Conservation (phyloP, 495 filamentous ascomycete species). For the Amniculicola lignicola region DNA sequence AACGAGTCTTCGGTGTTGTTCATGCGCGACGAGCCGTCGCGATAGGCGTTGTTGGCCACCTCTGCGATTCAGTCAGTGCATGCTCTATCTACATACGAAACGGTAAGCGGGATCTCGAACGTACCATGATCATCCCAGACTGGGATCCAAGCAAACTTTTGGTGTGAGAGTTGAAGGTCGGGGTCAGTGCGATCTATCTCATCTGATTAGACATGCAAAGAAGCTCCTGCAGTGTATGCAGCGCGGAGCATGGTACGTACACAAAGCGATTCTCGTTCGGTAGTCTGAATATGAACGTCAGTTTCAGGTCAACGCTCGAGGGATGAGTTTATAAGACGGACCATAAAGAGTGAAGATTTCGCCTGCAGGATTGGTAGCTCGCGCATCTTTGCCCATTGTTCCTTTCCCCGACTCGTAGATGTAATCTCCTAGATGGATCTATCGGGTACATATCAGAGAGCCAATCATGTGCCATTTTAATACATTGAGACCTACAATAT, state of each 20-base stretch:
- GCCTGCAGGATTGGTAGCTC: slow-evolving; percentile 16
- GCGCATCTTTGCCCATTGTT: slow-evolving; percentile 40
- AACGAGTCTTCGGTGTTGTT: slow-evolving; percentile 63
- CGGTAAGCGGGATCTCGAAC: not conserved
- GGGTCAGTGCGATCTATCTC: slow-evolving; percentile 53
- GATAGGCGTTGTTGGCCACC: slow-evolving; percentile 61
- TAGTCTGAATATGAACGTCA: slow-evolving; percentile 47
- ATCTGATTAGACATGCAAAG: not conserved
- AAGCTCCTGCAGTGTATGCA: not conserved
- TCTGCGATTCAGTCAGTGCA: slow-evolving; percentile 31
- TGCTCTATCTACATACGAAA: no score
- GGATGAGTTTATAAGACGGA: not conserved
- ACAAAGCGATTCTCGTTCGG: slow-evolving; percentile 58
- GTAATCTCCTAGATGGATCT: slow-evolving; percentile 63
- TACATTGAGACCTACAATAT: slow-evolving; percentile 44
- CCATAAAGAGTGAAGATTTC: slow-evolving; percentile 47
- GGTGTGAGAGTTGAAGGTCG: slow-evolving; percentile 55
- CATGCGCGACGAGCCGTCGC: slow-evolving; percentile 51
- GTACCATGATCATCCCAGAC: slow-evolving; percentile 66
- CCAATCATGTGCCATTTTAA: no score
- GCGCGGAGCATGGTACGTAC: not conserved
- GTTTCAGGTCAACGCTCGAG: not conserved
- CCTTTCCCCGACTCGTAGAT: slow-evolving; percentile 63
- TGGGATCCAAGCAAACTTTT: slow-evolving; percentile 63
- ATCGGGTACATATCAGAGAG: not conserved